Evolutionary conservation across 768 basidiomycete species (phyloP).

Genomic region (Podaxis pistillaris): DNA sequence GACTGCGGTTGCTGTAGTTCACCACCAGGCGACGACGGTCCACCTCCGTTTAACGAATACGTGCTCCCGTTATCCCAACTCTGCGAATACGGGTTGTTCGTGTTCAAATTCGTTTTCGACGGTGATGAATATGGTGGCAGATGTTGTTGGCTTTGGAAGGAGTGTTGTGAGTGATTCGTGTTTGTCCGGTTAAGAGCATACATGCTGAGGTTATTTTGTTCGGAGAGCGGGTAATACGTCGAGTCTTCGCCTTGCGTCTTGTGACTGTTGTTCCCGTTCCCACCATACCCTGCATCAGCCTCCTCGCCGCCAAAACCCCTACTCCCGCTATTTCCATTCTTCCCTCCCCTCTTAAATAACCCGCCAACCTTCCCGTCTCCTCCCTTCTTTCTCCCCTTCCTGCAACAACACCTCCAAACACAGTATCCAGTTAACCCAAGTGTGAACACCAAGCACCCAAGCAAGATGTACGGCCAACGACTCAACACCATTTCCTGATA

Average conservation of each 20-base stretch:
- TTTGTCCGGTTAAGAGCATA: conserved; percentile 5
- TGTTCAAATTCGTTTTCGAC: not conserved
- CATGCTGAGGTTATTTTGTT: conserved; percentile 8
- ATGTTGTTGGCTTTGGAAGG: not conserved
- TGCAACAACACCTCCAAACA: conserved; percentile 63
- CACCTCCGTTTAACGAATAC: conserved; percentile 6
- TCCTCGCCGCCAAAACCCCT: not conserved
- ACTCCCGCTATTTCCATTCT: conserved; percentile 1
- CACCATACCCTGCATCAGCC: too few species aligned
- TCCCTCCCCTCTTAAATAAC: conserved; percentile 15
- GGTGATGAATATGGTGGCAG: not conserved
- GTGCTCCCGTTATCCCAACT: conserved; percentile 1
- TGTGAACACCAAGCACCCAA: conserved; percentile 54
- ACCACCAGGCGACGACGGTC: not conserved
- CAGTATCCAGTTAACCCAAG: conserved; percentile 44
- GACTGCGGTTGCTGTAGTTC: not conserved
- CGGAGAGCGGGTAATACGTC: conserved; percentile 6
- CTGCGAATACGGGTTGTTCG: conserved; percentile 1
- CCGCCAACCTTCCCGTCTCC: conserved; percentile 15
- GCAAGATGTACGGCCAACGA: conserved; percentile 72
- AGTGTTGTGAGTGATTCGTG: conserved; percentile 1
- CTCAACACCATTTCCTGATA: conserved; percentile 64
- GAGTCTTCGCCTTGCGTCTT: conserved; percentile 4
- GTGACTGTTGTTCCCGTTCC: not conserved
- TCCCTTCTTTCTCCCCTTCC: conserved; percentile 23